Evolutionary conservation across 495 filamentous ascomycete genomes (phyloP).

Genomic region (Penicillium verhagenii): DNA sequence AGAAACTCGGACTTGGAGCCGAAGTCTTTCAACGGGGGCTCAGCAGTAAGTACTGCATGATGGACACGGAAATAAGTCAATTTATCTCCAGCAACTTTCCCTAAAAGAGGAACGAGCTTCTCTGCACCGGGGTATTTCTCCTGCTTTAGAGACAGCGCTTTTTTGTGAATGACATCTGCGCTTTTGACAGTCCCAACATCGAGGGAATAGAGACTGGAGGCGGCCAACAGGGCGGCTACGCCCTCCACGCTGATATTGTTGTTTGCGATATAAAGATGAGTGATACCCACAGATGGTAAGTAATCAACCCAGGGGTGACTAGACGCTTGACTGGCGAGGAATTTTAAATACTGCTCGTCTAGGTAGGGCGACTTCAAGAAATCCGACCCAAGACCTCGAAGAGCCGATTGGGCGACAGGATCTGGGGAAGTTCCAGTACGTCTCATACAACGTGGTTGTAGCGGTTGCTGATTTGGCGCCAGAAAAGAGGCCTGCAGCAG

Average conservation of each 20-base stretch:
- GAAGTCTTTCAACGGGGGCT: constrained; percentile 37
- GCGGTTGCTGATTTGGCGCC: constrained; percentile 8
- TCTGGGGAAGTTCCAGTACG: constrained; percentile 13
- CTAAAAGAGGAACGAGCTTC: constrained; percentile 53
- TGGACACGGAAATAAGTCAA: constrained; percentile 57
- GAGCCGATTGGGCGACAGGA: constrained; percentile 10
- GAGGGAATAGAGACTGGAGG: constrained; percentile 50
- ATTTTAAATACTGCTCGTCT: constrained; percentile 48
- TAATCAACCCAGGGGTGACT: constrained; percentile 54
- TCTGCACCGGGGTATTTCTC: constrained; percentile 46
- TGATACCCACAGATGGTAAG: constrained; percentile 52
- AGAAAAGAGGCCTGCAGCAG: constrained; percentile 53
- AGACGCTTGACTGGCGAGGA: constrained; percentile 49
- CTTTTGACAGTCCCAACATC: constrained; percentile 50
- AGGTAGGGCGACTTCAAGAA: constrained; percentile 42
- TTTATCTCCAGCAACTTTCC: constrained; percentile 42
- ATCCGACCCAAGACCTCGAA: constrained; percentile 11
- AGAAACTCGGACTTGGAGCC: constrained; percentile 24
- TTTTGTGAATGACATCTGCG: constrained; percentile 26
- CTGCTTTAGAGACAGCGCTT: constrained; percentile 12
- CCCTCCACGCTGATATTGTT: constrained; percentile 61
- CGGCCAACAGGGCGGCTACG: constrained; percentile 50
- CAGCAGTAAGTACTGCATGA: constrained; percentile 54
- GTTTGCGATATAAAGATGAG: constrained; percentile 58
- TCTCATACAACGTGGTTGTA: background rate